Conservation (phyloP, 192 early-diverging fungal genomes). For the Linnemannia schmuckeri region DNA sequence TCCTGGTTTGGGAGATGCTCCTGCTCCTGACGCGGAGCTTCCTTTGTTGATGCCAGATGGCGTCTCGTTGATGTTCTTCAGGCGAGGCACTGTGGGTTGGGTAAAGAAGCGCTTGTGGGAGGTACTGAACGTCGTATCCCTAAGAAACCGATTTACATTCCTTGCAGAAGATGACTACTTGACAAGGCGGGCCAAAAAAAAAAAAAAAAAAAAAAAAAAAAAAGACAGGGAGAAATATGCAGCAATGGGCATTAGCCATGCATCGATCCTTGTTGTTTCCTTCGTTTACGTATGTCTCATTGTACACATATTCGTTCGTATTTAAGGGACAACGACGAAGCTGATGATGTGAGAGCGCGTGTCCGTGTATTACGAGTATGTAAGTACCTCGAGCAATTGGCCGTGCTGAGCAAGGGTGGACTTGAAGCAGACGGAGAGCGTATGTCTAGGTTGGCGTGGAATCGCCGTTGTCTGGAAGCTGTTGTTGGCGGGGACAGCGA, state of each 20-base stretch:
- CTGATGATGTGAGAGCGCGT: not conserved
- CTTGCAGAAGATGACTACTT: not conserved
- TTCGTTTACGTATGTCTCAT: not conserved
- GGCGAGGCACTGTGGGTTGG: constrained; percentile 17
- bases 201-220: not conserved
- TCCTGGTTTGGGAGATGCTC: constrained; percentile 11
- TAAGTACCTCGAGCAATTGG: constrained; percentile 8
- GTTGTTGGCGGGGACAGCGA: not conserved
- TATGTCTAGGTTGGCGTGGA: not conserved
- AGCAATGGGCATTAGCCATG: not conserved
- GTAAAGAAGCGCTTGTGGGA: constrained; percentile 30
- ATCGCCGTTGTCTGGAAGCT: not conserved
- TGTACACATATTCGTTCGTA: not conserved
- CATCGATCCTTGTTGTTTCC: not conserved
- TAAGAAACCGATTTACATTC: not conserved
- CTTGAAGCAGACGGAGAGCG: not conserved
- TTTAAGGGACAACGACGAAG: not conserved
- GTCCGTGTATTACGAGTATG: not conserved
- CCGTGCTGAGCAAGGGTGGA: not conserved
- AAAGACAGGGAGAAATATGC: not conserved
- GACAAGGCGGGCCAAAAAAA: not conserved
- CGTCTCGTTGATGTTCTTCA: constrained; percentile 6
- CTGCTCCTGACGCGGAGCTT: not conserved
- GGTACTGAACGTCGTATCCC: not conserved
- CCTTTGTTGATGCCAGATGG: not conserved